Evolutionary conservation across 116 monocot species (phyloP).

Genomic region (Posidonia oceanica): DNA sequence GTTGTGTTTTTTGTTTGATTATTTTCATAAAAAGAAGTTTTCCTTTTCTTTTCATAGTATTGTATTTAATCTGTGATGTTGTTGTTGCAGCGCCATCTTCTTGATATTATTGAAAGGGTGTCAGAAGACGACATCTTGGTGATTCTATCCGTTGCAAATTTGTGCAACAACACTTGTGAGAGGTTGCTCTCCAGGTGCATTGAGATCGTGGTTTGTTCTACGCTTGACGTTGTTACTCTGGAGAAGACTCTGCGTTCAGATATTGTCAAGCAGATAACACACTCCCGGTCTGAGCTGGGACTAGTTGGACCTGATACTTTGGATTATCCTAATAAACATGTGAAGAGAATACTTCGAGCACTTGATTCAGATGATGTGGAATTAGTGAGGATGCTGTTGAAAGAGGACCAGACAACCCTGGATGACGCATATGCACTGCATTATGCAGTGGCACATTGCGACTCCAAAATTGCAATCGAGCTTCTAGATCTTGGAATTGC

Average conservation of each 20-base stretch:
- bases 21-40: not conserved
- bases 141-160: conserved; percentile 42
- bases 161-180: conserved; percentile 24
- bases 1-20: not conserved
- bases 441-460: conserved; percentile 74
- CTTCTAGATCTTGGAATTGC: conserved; percentile 52
- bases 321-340: conserved; percentile 27
- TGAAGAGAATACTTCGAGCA: conserved; percentile 49
- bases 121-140: conserved; percentile 36
- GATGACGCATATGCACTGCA: conserved; percentile 80
- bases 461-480: conserved; percentile 46
- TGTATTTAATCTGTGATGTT: not conserved
- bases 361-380: conserved; percentile 85
- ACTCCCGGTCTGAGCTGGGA: conserved; percentile 17
- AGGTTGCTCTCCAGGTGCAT: conserved; percentile 37
- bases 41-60: not conserved
- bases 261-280: conserved; percentile 40
- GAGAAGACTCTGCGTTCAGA: conserved; percentile 51
- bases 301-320: conserved; percentile 9
- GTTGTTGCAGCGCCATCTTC: conserved; percentile 61
- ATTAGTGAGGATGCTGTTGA: conserved; percentile 59
- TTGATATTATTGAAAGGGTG: conserved; percentile 52
- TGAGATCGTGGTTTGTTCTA: conserved; percentile 27
- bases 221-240: conserved; percentile 41
- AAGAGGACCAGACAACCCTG: conserved; percentile 36